Base-by-base conservation (phyloP, 768 basidiomycete species). In the Pleurotus platypus region DNA sequence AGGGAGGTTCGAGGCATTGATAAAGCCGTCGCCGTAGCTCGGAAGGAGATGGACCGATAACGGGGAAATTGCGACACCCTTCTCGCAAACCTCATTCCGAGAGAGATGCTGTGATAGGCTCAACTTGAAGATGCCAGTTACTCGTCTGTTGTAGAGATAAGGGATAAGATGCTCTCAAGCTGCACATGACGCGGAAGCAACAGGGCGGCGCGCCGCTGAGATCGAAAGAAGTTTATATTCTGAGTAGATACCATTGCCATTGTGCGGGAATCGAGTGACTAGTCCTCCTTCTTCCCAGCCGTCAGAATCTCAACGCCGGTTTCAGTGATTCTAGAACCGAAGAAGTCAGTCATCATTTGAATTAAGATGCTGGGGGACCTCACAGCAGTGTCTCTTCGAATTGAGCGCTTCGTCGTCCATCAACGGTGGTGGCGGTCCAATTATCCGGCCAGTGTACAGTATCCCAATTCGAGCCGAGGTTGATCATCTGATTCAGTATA, bases 341-440 rank as follows among this genome's bases (percentile, higher is more conserved):
- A 37, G 6, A 11, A 26, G 56, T 59, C 51, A 60, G 47, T 43
- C 30, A 48, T 24, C 50, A 45, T 38, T 22, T 47, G 38, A 43
- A 62, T 43, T 15, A 38, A 48, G 2, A 46, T 22, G 46, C 13
- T 48, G 24, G 40, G 16, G n/a, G 53, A 56, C 13, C 93, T 64
- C 66, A 95, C 94, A 99, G 71, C 37, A 99, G 75, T 1, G 96
- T 98, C 66, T 99, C 97, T 70, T 99, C 97, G 67, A 98, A 99
- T 66, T 99, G 97, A 1, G 97, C 97, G 59, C 92, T 94, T 56
- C 82, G 78, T 69, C 89, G 90, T 20, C 94, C 96, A 71, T 98
- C 96, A 11, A 81, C 71, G 4, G 97, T 99, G 18, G 89, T 92
- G 1, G 95, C 93, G 2, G 96, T 98, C 96, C 96, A 98, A 66